Evolutionary conservation across 2,329 filamentous ascomycete genomes (phyloP).

Genomic region (Diaporthe citriasiana): DNA sequence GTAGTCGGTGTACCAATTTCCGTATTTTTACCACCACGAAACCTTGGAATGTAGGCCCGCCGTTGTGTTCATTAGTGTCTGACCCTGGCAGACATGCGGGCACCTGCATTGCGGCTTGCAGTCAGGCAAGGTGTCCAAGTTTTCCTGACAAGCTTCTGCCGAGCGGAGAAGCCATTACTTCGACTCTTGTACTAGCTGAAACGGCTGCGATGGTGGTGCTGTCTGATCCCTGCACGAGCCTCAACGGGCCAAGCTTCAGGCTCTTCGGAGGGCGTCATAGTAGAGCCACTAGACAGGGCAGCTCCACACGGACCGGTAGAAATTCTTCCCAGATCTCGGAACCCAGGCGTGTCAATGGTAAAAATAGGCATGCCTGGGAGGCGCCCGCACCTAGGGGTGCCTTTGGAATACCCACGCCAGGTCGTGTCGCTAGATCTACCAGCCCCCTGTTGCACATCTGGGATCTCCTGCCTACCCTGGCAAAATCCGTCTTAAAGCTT

Average conservation of each 20-base stretch:
- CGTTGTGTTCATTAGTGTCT: not conserved
- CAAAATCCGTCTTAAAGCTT: constrained; percentile 8
- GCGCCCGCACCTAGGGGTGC: not conserved
- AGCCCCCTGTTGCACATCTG: constrained; percentile 25
- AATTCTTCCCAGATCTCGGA: not conserved
- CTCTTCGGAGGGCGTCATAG: not conserved
- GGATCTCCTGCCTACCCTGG: constrained; percentile 6
- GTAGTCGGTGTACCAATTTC: not conserved
- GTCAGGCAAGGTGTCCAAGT: not conserved
- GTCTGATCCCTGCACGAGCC: constrained; percentile 13
- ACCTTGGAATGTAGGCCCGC: not conserved
- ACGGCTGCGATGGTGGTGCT: constrained; percentile 17
- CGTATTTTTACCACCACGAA: not conserved
- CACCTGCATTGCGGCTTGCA: not conserved
- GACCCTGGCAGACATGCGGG: constrained; percentile 5
- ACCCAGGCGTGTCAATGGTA: not conserved
- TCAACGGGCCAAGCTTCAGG: not conserved
- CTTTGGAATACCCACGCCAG: not conserved
- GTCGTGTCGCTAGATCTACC: constrained; percentile 9
- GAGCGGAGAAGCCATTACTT: constrained; percentile 11
- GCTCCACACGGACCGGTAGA: not conserved
- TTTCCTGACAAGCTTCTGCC: constrained; percentile 24
- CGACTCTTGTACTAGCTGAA: constrained; percentile 22
- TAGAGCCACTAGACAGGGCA: not conserved
- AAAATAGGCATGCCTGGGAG: not conserved